Evolutionary conservation across 78 protist species (phyloP).

Genomic region (Dictyostelium citrinum): DNA sequence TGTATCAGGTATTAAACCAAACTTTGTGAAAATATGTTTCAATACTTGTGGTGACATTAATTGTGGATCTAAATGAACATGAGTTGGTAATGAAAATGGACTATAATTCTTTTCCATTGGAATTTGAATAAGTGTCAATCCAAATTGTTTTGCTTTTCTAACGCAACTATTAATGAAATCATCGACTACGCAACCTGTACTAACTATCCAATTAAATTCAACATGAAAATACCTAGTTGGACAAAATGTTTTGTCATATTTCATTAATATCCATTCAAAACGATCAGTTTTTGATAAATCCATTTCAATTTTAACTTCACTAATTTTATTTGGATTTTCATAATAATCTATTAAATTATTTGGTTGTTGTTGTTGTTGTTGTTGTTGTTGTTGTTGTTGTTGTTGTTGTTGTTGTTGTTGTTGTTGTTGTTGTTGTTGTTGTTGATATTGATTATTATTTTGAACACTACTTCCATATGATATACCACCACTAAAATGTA

Average conservation of each 20-base stretch:
- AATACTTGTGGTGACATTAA: slow-evolving; percentile 21
- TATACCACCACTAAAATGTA: neutral
- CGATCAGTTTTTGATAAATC: slow-evolving; percentile 74
- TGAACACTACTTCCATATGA: neutral
- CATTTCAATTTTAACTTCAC: slow-evolving; percentile 66
- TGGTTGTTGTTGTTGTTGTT: neutral
- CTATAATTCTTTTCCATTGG: slow-evolving; percentile 73
- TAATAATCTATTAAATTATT: slow-evolving; percentile 9
- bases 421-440: neutral
- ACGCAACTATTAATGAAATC: slow-evolving; percentile 59
- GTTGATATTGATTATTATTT: neutral
- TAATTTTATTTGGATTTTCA: slow-evolving; percentile 67
- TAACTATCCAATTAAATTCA: slow-evolving; percentile 78
- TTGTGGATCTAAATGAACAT: slow-evolving; percentile 16
- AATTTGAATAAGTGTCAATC: slow-evolving; percentile 66
- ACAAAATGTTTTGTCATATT: slow-evolving; percentile 68
- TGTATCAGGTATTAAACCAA: slow-evolving; percentile 36
- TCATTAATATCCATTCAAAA: slow-evolving; percentile 76
- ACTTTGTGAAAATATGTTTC: slow-evolving; percentile 14
- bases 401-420: neutral
- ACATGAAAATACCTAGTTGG: slow-evolving; percentile 66
- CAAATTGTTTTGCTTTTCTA: slow-evolving; percentile 72
- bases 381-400: neutral
- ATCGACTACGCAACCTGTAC: slow-evolving; percentile 84
- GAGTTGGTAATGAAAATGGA: slow-evolving; percentile 61